Evolutionary conservation across 1,139 yeast genomes (phyloP), one percentile per base, ranked within the genome.

Genomic region (Diutina sp.): DNA sequence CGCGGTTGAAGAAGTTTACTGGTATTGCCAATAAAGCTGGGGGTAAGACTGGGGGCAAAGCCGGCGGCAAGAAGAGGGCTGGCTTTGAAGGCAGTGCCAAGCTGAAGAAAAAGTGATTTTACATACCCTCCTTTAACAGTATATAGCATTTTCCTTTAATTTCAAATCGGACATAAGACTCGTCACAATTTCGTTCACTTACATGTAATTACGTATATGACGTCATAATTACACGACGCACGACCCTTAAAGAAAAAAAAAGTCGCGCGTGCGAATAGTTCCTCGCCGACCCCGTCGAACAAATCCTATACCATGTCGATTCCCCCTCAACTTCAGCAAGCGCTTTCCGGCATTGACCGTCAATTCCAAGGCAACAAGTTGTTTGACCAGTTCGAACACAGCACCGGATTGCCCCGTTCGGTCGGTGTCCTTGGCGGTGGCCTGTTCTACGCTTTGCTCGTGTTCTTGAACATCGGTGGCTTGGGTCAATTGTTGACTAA

Each of bases 401-500:
- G 78, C 61, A 81, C 91, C 55, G 87, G 90, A 28, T 74, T 91
- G 61, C 97, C 98, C 69, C 87, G 93, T 78, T 86, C 96, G 2
- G 91, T 91, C 67, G 87, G 90, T 46, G 87, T 86, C 45, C 71
- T 86, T 58, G 95, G 84, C 28, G 78, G 78, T 29, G 84, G 76
- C 51, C 84, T 71, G 8, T 66, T 83, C 57, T 93, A 93, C 75
- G 77, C 90, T 63, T 72, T 91, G 52, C 71, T 90, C 65, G 83
- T 90, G 59, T 89, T 91, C 73, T 76, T 91, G 67, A 95, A 95
- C 72, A 75, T 90, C 63, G 98, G 97, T 61, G 98, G 96, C 28
- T 76, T 91, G 67, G 98, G 98, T 59, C 95, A 91, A 74, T 82
- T 93, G 65, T 79, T 93, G 62, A 87, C 97, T 62, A 93, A 95